A percentile compares a stretch with the other conserved stretches of the same genome.
phyloP scores from a whole-genome alignment of 169 alveolate species.

The Amoebophrya sp. region DNA sequence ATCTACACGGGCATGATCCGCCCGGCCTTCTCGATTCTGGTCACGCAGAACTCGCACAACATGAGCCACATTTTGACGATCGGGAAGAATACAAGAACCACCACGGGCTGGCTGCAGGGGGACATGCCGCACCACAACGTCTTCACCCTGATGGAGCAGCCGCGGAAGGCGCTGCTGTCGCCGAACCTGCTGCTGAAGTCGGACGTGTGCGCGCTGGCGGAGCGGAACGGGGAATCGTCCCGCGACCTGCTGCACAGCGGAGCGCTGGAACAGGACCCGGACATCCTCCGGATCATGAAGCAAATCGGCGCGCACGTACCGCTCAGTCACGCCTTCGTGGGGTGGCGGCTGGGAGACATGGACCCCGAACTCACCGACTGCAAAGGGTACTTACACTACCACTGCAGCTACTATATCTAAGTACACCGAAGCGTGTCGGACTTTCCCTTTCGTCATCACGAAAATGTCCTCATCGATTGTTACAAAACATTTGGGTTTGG shows the following conservation, averaged over 20 bases:
- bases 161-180: background rate
- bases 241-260: background rate
- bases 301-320: background rate
- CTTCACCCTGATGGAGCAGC: background rate
- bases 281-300: background rate
- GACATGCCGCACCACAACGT: slow-evolving; percentile 1
- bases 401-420: no score
- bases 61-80: background rate
- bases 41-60: background rate
- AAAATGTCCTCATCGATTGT: no score
- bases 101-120: background rate
- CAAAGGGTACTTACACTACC: background rate
- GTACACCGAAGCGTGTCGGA: no score
- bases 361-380: background rate
- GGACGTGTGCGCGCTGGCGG: background rate
- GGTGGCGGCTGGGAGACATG: background rate
- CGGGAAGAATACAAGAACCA: background rate
- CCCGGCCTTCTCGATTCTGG: background rate
- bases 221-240: background rate
- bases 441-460: no score
- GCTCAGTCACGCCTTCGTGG: background rate
- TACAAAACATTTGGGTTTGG: no score
- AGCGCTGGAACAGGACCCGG: background rate
- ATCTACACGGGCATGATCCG: background rate
- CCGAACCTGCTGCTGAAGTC: background rate